phyloP scores from a whole-genome alignment of 2,329 filamentous ascomycete species.

The Fusarium sp. region DNA sequence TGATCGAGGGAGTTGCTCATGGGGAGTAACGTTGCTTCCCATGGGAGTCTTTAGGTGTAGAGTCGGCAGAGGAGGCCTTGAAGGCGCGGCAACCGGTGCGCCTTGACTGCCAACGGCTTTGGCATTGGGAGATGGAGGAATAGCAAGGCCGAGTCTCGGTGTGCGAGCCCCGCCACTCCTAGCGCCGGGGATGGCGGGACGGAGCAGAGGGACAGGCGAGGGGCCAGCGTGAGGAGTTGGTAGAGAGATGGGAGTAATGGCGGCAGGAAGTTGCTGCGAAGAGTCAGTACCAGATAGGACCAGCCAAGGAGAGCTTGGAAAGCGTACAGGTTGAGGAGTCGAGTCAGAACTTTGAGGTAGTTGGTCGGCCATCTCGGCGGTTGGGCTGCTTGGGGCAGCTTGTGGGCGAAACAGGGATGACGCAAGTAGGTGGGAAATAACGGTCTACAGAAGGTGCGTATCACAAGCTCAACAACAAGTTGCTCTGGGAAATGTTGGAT shows the following conservation, averaged over 20 bases:
- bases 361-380: slow-evolving; percentile 42
- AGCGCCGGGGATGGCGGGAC: slow-evolving; percentile 82
- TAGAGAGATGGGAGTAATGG: slow-evolving; percentile 44
- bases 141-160: slow-evolving; percentile 87
- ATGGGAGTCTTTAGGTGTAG: slow-evolving; percentile 89
- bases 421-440: background rate
- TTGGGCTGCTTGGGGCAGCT: slow-evolving; percentile 27
- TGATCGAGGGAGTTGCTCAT: slow-evolving; percentile 70
- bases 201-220: slow-evolving; percentile 82
- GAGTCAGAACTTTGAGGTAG: slow-evolving; percentile 37
- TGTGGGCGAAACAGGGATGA: background rate
- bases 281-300: slow-evolving; percentile 27
- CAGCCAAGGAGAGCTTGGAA: background rate
- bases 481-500: background rate
- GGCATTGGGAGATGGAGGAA: slow-evolving; percentile 86
- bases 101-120: slow-evolving; percentile 75
- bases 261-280: slow-evolving; percentile 35
- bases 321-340: slow-evolving; percentile 39
- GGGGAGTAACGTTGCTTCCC: slow-evolving; percentile 80
- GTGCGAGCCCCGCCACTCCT: slow-evolving; percentile 72
- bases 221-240: slow-evolving; percentile 55
- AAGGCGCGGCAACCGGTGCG: slow-evolving; percentile 49
- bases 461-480: background rate
- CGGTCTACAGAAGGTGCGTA: background rate
- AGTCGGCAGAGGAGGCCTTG: slow-evolving; percentile 74